Evolutionary conservation across 2,329 filamentous ascomycete species (phyloP).

Genomic region (Penicillium frequentans): DNA sequence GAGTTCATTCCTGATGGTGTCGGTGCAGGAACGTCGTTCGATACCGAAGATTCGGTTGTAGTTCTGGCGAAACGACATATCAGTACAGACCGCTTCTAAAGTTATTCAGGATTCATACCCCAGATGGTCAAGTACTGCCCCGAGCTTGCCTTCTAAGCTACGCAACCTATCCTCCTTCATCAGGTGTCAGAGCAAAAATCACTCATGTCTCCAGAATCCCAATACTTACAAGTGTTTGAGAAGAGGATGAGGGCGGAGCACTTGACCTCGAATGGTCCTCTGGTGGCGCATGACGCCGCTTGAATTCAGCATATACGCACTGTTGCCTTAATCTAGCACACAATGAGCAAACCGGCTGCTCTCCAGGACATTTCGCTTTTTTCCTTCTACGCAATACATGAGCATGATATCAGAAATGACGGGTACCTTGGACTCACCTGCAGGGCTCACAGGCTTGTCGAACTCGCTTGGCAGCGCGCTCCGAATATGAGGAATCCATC

Average conservation of each 20-base stretch:
- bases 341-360: constrained; percentile 51
- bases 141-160: constrained; percentile 34
- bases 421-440: constrained; percentile 27
- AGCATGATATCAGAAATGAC: constrained; percentile 1
- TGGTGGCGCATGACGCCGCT: constrained; percentile 20
- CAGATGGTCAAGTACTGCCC: constrained; percentile 36
- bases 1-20: constrained; percentile 14
- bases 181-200: neutral
- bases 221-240: constrained; percentile 23
- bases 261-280: constrained; percentile 15
- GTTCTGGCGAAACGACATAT: constrained; percentile 9
- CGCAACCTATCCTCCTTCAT: constrained; percentile 35
- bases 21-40: constrained; percentile 5
- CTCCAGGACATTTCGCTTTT: constrained; percentile 54
- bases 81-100: constrained; percentile 1
- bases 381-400: constrained; percentile 44
- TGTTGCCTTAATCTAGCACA: constrained; percentile 51
- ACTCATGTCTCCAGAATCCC: neutral
- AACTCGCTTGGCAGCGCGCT: constrained; percentile 36
- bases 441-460: constrained; percentile 46
- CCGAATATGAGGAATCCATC: constrained; percentile 15
- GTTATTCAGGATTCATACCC: constrained; percentile 26
- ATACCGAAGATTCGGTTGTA: constrained; percentile 12
- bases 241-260: constrained; percentile 10
- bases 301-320: constrained; percentile 46